phyloP scores from a whole-genome alignment of 306 rosid species.

The Cucurbita argyrosperma region DNA sequence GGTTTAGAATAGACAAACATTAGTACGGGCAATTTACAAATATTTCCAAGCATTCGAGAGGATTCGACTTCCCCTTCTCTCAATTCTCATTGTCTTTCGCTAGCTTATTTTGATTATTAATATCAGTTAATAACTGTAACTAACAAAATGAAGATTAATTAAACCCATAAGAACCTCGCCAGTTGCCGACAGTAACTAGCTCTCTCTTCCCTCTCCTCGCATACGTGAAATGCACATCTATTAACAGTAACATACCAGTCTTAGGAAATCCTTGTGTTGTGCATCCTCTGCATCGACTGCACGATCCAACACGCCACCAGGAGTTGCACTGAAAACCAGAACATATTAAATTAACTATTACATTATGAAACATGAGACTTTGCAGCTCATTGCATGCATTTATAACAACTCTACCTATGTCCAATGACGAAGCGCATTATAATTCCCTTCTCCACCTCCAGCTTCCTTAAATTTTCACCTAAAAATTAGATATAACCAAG shows the following conservation, averaged over 20 bases:
- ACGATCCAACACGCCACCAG: constrained; percentile 43
- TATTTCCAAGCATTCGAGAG: not conserved
- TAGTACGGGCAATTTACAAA: not conserved
- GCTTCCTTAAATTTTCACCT: constrained; percentile 30
- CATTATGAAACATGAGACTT: not conserved
- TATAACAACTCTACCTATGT: constrained; percentile 23
- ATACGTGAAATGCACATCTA: not conserved
- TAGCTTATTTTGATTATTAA: not conserved
- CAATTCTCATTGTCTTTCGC: not conserved
- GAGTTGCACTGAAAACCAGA: constrained; percentile 24
- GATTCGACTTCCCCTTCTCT: not conserved
- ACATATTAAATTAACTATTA: not conserved
- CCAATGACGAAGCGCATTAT: constrained; percentile 48
- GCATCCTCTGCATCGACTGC: constrained; percentile 44
- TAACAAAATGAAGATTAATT: not conserved
- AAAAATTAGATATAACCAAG: not conserved
- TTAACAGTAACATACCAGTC: constrained; percentile 27
- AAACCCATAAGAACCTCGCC: not conserved
- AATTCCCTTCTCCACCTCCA: constrained; percentile 44
- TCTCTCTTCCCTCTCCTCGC: not conserved
- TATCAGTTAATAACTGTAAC: not conserved
- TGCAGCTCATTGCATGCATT: not conserved
- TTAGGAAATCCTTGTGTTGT: constrained; percentile 33
- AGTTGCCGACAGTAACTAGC: not conserved
- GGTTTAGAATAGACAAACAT: not conserved